Base-by-base conservation (phyloP, 176 grass and related monocot genomes). In the Calamus simplicifolius region DNA sequence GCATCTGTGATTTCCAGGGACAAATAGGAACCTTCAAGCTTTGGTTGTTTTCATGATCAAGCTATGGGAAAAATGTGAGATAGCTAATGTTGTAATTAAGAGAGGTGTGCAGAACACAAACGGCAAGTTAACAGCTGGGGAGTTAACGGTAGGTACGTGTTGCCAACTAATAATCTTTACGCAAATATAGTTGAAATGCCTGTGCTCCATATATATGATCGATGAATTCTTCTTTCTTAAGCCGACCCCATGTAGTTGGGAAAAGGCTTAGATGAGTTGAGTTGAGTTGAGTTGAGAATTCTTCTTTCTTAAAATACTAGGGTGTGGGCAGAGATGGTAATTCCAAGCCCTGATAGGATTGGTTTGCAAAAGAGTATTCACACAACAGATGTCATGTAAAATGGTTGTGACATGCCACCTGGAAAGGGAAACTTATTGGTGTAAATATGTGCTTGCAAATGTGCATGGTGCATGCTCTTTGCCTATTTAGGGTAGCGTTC, bases 1-100 rank as follows among this genome's bases (percentile, higher is more conserved):
- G 13, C 13, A 10, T 8, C 59, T 58, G 71, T 48, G 15, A 21
- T 75, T 18, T 83, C 27, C 73, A 91, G 92, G 87, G 64, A 88
- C 78, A 85, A 85, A 70, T 59, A 80, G 60, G 74, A 88, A 82
- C 48, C 83, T 82, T 75, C 87, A 97, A 71, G 92, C 87, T 75
- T 80, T 97, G 53, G 81, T 87, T 70, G 70, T 67, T 76, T 84
- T 84, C n/a, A 97, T 97, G 78, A 85, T 97, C 70, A 97, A 88
- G 62, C 69, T 88, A 26, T 97, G 92, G 92, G 92, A 88, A 69
- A 91, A 75, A 80, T 91, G 87, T 53, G 87, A 97, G 72, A 80
- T 91, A 59, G 78, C 81, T 16, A 97, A 97, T 31, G 82, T 97
- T 80, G 87, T 75, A 6, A 65, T 91, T 61, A 97, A 97, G 72